Evolutionary conservation across 108 stramenopile species (phyloP), one percentile per base, ranked within the genome.

Genomic region (Skeletonema menzelii): DNA sequence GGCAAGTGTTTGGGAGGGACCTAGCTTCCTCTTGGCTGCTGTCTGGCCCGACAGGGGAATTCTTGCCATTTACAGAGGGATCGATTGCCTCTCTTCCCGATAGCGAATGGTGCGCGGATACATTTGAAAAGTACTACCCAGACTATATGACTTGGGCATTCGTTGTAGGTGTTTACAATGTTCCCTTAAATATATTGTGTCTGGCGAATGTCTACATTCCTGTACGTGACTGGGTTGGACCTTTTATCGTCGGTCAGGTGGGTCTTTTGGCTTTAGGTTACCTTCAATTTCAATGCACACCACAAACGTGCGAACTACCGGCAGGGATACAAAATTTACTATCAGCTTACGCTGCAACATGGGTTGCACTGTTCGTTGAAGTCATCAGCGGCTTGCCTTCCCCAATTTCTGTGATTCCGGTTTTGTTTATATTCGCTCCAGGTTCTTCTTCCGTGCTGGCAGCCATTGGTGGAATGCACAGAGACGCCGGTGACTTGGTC

Each of bases 151-250:
- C 28, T 12, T 59, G 57, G 57, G 14, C 57, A 14, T 59, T 59
- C 28, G 30, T 59, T 4, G 15, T 59, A 0, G 57, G 57, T n/a
- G 57, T 59, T 5, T 59, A 59, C 57, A 59, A 59, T 8, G 14
- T 59, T 8, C 57, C 57, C 57, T 31, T 59, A 14, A 59, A 59
- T 15, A 59, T 59, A 8, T 5, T 59, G 30, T 59, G 57, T 59
- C 15, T 59, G 28, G 30, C 30, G 11, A 59, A 59, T 59, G 57
- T 59, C 13, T 59, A 14, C 57, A 59, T 59, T 15, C 57, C 57
- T 31, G 30, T 59, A 31, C 27, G 57, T 14, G 30, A 31, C 15
- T 59, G 57, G 57, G 14, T 59, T 59, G 57, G 57, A 12, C 57
- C 57, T 31, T 59, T 59, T 12, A 15, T 12, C 15, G 57, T 59